These are phyloP conservation scores for Kondoa subrosea DNA, from an alignment of 768 basidiomycete species.

Conservation along the genomic window DNA sequence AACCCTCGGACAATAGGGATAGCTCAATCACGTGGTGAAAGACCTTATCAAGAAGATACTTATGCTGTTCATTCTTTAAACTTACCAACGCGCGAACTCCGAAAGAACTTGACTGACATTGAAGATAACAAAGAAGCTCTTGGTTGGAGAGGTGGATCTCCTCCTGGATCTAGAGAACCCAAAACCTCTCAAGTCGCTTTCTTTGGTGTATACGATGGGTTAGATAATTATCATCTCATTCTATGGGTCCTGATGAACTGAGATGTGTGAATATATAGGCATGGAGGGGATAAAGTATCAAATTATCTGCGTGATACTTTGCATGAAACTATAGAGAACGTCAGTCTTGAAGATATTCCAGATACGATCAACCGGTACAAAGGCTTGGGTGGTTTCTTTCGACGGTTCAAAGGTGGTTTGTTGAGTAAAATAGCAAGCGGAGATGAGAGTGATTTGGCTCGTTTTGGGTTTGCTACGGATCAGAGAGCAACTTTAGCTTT, in stretches of 20 bases:
- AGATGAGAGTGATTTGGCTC: conserved; percentile 6
- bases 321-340: conserved; percentile 10
- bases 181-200: conserved; percentile 20
- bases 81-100: conserved; percentile 15
- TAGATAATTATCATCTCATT: not conserved
- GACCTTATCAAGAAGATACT: conserved; percentile 28
- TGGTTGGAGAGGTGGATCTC: conserved; percentile 15
- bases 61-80: conserved; percentile 20
- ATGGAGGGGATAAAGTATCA: conserved; percentile 22
- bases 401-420: conserved; percentile 24
- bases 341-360: not conserved
- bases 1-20: not conserved
- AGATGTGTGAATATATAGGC: too few species aligned
- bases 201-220: conserved; percentile 28
- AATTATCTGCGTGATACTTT: conserved; percentile 19
- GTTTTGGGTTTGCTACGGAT: conserved; percentile 6
- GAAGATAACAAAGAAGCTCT: conserved; percentile 5
- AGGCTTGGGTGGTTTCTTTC: conserved; percentile 24
- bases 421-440: not conserved
- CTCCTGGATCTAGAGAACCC: conserved; percentile 2
- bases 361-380: conserved; percentile 20
- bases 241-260: not conserved
- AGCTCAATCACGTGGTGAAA: conserved; percentile 26
- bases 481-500: conserved; percentile 11
- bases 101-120: conserved; percentile 20